These are phyloP conservation scores for Fusarium virguliforme DNA, from an alignment of 2,329 filamentous ascomycete genomes.

Conservation along the genomic window DNA sequence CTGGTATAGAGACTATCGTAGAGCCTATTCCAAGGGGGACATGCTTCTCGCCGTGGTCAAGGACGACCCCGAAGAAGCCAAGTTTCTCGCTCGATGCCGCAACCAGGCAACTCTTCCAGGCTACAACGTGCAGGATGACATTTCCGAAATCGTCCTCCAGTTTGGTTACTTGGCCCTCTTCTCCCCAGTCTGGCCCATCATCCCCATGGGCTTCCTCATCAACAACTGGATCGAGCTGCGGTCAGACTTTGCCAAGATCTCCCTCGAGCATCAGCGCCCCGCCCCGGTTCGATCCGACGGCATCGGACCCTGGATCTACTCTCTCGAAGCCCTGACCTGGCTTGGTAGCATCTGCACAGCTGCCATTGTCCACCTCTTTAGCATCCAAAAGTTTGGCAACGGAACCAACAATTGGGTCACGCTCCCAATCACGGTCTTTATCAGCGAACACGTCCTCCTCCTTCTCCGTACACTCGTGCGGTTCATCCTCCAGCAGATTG, in stretches of 20 bases:
- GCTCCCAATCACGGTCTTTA: constrained; percentile 79
- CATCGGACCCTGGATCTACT: constrained; percentile 81
- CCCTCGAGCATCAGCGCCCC: constrained; percentile 80
- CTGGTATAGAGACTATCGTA: constrained; percentile 62
- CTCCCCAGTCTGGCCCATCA: constrained; percentile 82
- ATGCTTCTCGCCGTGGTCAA: constrained; percentile 64
- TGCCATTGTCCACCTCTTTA: constrained; percentile 82
- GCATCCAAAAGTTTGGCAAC: constrained; percentile 66
- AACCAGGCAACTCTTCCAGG: constrained; percentile 77
- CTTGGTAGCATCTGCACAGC: constrained; percentile 80
- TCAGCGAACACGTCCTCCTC: constrained; percentile 81
- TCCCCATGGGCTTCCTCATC: constrained; percentile 79
- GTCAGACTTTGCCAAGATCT: constrained; percentile 84
- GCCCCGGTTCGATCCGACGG: constrained; percentile 79
- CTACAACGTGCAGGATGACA: constrained; percentile 82
- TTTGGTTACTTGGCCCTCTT: constrained; percentile 84
- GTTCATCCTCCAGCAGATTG: constrained; percentile 57
- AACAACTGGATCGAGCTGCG: constrained; percentile 86
- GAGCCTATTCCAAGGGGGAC: constrained; percentile 57
- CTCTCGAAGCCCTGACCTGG: constrained; percentile 79
- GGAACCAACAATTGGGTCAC: constrained; percentile 72
- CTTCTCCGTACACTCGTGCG: constrained; percentile 65
- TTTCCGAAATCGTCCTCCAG: constrained; percentile 81
- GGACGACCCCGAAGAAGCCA: constrained; percentile 75
- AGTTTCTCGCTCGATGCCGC: constrained; percentile 75